Evolutionary conservation across 2,329 filamentous ascomycete species (phyloP), one percentile per base, ranked within the genome.

Genomic region (Neofusicoccum cordaticola): DNA sequence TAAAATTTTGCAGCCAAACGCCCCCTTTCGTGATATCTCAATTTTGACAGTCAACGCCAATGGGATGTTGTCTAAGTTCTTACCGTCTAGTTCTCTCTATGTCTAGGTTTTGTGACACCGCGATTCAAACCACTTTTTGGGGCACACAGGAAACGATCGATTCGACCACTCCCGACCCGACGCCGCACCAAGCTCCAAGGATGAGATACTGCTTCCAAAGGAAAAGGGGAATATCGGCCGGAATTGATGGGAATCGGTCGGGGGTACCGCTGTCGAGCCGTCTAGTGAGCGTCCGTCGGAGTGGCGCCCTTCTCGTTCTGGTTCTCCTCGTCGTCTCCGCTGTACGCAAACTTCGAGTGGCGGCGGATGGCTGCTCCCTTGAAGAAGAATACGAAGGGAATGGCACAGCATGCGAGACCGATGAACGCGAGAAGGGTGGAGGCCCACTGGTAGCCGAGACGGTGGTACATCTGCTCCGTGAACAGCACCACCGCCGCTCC

Each of bases 331-430:
- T 86, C 84, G 51, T 86, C 84, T 13, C 82, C 82, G 22, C 77
- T 76, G 69, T 91, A 96, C 0, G 92, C 92, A 73, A 87, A 96
- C 75, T 86, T 89, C 71, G 88, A 91, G 65, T 83, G 81, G 63
- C 80, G 81, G 4, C 92, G 83, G 69, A 96, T 96, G 4, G 75
- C 75, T 15, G 87, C 90, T 3, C 92, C 92, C 70, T 86, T 92
- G 71, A 82, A 86, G 82, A 90, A 96, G 78, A 97, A 96, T 31
- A 91, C 76, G 74, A 89, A 96, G 0, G 92, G 92, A 69, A 96
- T 96, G 0, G 82, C 86, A 74, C 92, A 96, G 79, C 92, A 96
- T 0, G 86, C 89, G 5, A 96, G 79, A 15, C 84, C 86, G 69
- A 96, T 82, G 70, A 93, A 93, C 0, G 85, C 91, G 8, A 95